Evolutionary conservation across 2,329 filamentous ascomycete species (phyloP).

Genomic region (Paecilomyces sp.): DNA sequence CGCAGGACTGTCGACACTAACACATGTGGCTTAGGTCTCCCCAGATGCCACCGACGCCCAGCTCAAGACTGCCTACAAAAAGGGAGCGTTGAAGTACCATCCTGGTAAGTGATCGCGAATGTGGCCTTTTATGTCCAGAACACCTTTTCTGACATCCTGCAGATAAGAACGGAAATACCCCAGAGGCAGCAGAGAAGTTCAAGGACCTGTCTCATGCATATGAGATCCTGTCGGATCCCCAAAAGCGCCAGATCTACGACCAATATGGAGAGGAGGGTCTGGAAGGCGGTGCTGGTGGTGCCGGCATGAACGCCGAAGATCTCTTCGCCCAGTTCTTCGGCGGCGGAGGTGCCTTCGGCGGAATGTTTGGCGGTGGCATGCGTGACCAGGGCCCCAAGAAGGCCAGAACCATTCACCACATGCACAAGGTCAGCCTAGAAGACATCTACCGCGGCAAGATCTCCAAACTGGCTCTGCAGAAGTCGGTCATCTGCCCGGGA

Average conservation of each 20-base stretch:
- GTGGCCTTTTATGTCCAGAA: neutral
- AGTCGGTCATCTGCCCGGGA: slow-evolving; percentile 92
- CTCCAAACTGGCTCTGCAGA: slow-evolving; percentile 93
- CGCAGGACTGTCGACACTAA: neutral
- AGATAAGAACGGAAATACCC: slow-evolving; percentile 97
- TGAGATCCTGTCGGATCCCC: slow-evolving; percentile 83
- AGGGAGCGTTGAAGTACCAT: slow-evolving; percentile 81
- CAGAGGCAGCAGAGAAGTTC: slow-evolving; percentile 92
- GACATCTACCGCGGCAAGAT: slow-evolving; percentile 98
- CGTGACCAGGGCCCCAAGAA: slow-evolving; percentile 76
- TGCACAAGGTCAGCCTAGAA: slow-evolving; percentile 95
- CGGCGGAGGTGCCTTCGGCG: slow-evolving; percentile 62
- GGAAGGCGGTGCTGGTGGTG: slow-evolving; percentile 71
- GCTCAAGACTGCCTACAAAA: slow-evolving; percentile 92
- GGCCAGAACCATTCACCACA: slow-evolving; percentile 94
- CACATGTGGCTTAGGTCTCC: slow-evolving; percentile 52
- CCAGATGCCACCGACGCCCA: slow-evolving; percentile 75
- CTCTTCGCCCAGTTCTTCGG: slow-evolving; percentile 97
- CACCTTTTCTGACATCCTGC: neutral
- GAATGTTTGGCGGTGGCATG: slow-evolving; percentile 75
- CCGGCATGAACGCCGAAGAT: slow-evolving; percentile 91
- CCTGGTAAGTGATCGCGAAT: slow-evolving; percentile 61
- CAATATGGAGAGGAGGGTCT: slow-evolving; percentile 97
- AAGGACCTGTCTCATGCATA: slow-evolving; percentile 96
- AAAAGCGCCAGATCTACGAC: slow-evolving; percentile 90